Percentiles rank a stretch among this genome's conserved stretches.
Evolutionary conservation across 208 protist species (phyloP).

Genomic region (Herpetomonas tarakana): DNA sequence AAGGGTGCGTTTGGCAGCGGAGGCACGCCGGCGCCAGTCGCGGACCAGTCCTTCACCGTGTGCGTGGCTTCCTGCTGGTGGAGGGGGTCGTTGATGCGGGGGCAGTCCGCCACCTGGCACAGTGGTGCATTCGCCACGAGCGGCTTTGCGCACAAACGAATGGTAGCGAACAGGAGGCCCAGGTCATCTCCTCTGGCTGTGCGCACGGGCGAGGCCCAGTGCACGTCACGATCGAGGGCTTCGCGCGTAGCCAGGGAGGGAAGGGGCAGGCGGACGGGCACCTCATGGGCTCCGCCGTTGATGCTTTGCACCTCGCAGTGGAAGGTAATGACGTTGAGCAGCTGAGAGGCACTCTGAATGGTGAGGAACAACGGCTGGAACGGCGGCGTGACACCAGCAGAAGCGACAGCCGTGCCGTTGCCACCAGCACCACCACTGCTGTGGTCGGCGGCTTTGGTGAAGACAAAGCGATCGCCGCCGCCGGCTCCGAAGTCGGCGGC

Average conservation of each 20-base stretch:
- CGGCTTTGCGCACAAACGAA: slow-evolving; percentile 54
- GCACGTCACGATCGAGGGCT: slow-evolving; percentile 71
- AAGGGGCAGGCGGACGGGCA: slow-evolving; percentile 54
- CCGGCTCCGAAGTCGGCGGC: slow-evolving; percentile 72
- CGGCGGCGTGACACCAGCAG: background rate
- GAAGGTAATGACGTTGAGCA: slow-evolving; percentile 29
- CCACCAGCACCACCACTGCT: background rate
- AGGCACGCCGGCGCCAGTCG: too few species aligned
- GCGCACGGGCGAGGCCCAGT: slow-evolving; percentile 67
- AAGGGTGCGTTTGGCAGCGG: slow-evolving; percentile 22
- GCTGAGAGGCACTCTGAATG: slow-evolving; percentile 33
- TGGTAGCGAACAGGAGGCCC: slow-evolving; percentile 55
- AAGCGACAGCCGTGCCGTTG: background rate
- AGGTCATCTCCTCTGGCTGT: slow-evolving; percentile 49
- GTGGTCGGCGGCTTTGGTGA: slow-evolving; percentile 7
- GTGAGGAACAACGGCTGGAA: background rate
- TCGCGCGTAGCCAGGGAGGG: slow-evolving; percentile 33
- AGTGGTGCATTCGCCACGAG: slow-evolving; percentile 47
- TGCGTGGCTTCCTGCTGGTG: slow-evolving; percentile 73
- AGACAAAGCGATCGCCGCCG: slow-evolving; percentile 33
- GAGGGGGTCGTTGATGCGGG: slow-evolving; percentile 71
- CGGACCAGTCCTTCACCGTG: slow-evolving; percentile 23
- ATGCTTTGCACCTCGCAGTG: slow-evolving; percentile 75
- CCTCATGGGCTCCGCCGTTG: slow-evolving; percentile 31
- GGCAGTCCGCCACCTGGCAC: slow-evolving; percentile 40